Percentiles rank a stretch among this genome's conserved stretches.
phyloP scores from a whole-genome alignment of 805 yeast species.

The Teunomyces atbi region DNA sequence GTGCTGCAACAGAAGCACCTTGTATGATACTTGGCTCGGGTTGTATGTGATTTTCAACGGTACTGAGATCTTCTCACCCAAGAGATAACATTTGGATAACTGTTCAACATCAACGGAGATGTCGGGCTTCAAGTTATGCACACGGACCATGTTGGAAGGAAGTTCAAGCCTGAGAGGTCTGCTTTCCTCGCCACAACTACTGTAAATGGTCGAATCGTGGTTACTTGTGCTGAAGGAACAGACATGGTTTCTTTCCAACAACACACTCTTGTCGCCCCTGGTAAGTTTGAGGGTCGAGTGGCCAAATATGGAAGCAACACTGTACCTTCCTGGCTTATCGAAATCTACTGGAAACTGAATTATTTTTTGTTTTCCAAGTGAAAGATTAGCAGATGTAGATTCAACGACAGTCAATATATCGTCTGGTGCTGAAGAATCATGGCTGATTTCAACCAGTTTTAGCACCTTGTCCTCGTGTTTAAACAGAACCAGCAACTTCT shows the following conservation, averaged over 20 bases:
- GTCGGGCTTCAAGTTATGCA: conserved; percentile 21
- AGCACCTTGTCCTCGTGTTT: not conserved
- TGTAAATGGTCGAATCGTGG: not conserved
- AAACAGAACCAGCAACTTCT: not conserved
- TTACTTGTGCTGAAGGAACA: not conserved
- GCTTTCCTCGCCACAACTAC: not conserved
- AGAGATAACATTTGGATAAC: conserved; percentile 13
- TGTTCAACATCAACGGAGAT: conserved; percentile 12
- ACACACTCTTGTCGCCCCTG: not conserved
- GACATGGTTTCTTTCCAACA: not conserved
- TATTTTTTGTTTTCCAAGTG: not conserved
- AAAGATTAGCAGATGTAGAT: not conserved
- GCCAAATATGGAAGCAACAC: not conserved
- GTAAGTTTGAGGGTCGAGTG: not conserved
- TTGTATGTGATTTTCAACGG: conserved; percentile 20
- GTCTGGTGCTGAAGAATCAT: not conserved
- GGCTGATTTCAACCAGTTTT: not conserved
- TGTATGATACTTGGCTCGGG: conserved; percentile 15
- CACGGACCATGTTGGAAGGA: not conserved
- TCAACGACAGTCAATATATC: not conserved
- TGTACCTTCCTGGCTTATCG: conserved; percentile 1
- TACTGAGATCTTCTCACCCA: conserved; percentile 31
- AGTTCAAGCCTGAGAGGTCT: not conserved
- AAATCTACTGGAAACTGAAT: not conserved
- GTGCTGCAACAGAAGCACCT: conserved; percentile 19